phyloP scores from a whole-genome alignment of 106 monocot genomes.

The Allium sativum region DNA sequence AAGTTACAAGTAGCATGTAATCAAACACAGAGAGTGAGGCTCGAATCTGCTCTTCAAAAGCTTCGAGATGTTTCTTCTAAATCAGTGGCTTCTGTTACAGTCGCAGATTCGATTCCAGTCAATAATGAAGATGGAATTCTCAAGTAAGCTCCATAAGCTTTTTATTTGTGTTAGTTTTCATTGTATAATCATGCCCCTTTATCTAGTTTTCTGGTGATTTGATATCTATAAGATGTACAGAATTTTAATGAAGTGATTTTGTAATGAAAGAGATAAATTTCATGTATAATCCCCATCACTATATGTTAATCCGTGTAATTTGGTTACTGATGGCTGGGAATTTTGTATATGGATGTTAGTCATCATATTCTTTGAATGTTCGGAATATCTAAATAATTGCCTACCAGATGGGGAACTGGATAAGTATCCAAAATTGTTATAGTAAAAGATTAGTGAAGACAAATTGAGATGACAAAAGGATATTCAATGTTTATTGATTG shows the following conservation, averaged over 20 bases:
- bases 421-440: no score
- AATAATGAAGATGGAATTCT: conserved; percentile 84
- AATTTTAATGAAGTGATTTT: no score
- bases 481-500: no score
- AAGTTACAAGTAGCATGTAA: conserved; percentile 34
- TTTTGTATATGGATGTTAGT: no score
- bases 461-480: no score
- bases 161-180: neutral
- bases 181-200: no score
- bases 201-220: neutral
- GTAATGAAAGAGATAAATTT: no score
- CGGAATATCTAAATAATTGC: no score
- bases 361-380: no score
- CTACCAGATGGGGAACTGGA: no score
- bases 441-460: no score
- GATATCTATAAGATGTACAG: no score
- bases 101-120: conserved; percentile 79
- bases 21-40: conserved; percentile 75
- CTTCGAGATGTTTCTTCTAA: conserved; percentile 35
- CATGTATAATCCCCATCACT: neutral
- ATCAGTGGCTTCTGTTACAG: conserved; percentile 36
- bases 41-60: conserved; percentile 59
- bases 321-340: neutral
- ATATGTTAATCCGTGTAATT: neutral
- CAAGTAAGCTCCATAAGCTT: conserved; percentile 32